phyloP scores from a whole-genome alignment of 495 filamentous ascomycete genomes.

The Xylaria cubensis region DNA sequence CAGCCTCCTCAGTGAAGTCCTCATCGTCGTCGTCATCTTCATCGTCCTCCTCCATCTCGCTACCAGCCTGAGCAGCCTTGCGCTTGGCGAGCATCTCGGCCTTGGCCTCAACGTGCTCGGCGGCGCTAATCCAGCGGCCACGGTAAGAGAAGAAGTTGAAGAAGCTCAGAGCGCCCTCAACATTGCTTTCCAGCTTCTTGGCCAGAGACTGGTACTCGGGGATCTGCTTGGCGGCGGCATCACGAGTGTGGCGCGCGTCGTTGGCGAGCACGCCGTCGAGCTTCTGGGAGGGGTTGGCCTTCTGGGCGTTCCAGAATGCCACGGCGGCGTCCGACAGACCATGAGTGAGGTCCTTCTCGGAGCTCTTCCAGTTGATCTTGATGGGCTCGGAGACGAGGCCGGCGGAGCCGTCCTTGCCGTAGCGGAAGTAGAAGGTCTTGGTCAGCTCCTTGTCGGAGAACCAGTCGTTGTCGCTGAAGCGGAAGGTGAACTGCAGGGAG shows the following conservation, averaged over 20 bases:
- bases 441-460: constrained; percentile 67
- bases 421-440: constrained; percentile 77
- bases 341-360: constrained; percentile 68
- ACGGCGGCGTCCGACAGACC: constrained; percentile 69
- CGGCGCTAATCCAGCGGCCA: constrained; percentile 62
- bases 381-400: constrained; percentile 76
- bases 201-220: constrained; percentile 48
- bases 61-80: constrained; percentile 55
- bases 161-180: constrained; percentile 64
- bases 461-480: constrained; percentile 63
- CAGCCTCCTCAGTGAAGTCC: constrained; percentile 48
- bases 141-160: constrained; percentile 77
- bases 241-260: constrained; percentile 39
- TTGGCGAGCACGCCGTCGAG: constrained; percentile 32
- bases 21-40: constrained; percentile 58
- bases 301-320: constrained; percentile 63
- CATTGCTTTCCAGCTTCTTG: constrained; percentile 51
- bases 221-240: constrained; percentile 27
- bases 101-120: constrained; percentile 60
- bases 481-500: constrained; percentile 57
- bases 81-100: constrained; percentile 58
- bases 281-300: constrained; percentile 56
- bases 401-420: constrained; percentile 62
- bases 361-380: constrained; percentile 72
- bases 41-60: constrained; percentile 51